Base-by-base conservation (phyloP, 306 rosid genomes). In the Luffa acutangula region DNA sequence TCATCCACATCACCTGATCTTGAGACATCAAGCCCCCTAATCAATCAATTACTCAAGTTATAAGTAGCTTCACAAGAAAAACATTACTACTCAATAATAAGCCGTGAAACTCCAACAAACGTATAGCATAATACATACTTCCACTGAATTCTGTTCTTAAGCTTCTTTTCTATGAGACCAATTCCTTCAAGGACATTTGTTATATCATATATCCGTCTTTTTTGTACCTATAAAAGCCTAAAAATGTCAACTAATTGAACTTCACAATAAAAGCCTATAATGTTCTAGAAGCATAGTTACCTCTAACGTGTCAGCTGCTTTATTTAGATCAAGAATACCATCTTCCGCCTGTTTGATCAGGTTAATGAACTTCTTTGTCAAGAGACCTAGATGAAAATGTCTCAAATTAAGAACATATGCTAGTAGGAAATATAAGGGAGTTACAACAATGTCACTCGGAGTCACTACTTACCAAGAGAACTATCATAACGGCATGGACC, bases 401-500 rank as follows among this genome's bases (percentile, higher is more conserved):
- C 20, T 77, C 60, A 75, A 63, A 77, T 82, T 82, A 51, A 10
- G 79, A 42, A 33, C 9, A 36, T 54, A 36, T 20, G 77, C 39
- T 51, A 17, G 43, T 51, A 51, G 48, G 20, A 5, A 66, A 51
- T 25, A 58, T 6, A 78, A 37, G n/a, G 20, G 56, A 39, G 25
- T 53, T 42, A 60, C 51, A 12, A 58, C 33, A 45, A 43, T 9
- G 60, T 51, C 63, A 74, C 36, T 64, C 81, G 36, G 78, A 77
- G 45, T 17, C 83, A 84, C 56, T 31, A 75, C 75, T 81, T 91
- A 95, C 98, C 97, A 80, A 92, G 88, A 62, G 98, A 95, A 88
- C 98, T 95, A 85, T 95, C 98, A 84, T 91, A 95, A 37, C 98
- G 97, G 78, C 98, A 95, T n/a, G 98, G 89, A 83, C 98, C 97